Evolutionary conservation across 1,139 yeast genomes (phyloP).

Genomic region (Suhomyces ambrosiae): DNA sequence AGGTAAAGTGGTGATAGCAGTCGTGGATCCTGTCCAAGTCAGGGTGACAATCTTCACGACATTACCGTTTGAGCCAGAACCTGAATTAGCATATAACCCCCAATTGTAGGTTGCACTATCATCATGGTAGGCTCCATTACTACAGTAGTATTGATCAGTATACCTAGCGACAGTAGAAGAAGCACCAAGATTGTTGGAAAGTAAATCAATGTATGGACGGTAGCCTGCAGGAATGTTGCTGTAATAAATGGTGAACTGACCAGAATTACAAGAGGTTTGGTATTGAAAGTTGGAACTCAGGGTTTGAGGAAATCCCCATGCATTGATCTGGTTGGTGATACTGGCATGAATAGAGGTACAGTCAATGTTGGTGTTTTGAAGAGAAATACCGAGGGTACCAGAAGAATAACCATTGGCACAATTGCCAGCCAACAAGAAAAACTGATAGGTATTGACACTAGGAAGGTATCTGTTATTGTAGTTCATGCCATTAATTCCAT

Average conservation of each 20-base stretch:
- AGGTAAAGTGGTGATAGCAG: conserved; percentile 10
- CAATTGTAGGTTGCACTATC: conserved; percentile 8
- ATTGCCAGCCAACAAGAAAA: conserved; percentile 21
- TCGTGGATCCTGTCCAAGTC: conserved; percentile 19
- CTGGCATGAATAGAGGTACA: conserved; percentile 25
- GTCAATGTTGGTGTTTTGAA: conserved; percentile 20
- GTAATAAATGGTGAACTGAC: conserved; percentile 20
- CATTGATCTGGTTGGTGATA: conserved; percentile 26
- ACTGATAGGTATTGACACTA: conserved; percentile 19
- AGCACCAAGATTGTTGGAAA: conserved; percentile 7
- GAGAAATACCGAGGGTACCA: conserved; percentile 27
- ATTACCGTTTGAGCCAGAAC: conserved; percentile 24
- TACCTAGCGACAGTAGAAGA: conserved; percentile 10
- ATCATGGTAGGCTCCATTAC: conserved; percentile 3
- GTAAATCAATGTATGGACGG: conserved; percentile 29
- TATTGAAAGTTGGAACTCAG: conserved; percentile 6
- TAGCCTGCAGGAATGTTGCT: conserved; percentile 33
- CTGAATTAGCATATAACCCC: conserved; percentile 15
- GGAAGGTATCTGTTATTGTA: conserved; percentile 14
- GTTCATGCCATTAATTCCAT: background rate
- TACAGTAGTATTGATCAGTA: conserved; percentile 22
- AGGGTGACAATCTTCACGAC: conserved; percentile 24
- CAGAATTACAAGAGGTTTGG: background rate
- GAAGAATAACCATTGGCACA: conserved; percentile 28
- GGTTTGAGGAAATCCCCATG: conserved; percentile 24